A percentile compares a stretch with the other conserved stretches of the same genome.
Evolutionary conservation across 129 eudicot genomes (phyloP).

Genomic region (Pulicaria dysenterica): DNA sequence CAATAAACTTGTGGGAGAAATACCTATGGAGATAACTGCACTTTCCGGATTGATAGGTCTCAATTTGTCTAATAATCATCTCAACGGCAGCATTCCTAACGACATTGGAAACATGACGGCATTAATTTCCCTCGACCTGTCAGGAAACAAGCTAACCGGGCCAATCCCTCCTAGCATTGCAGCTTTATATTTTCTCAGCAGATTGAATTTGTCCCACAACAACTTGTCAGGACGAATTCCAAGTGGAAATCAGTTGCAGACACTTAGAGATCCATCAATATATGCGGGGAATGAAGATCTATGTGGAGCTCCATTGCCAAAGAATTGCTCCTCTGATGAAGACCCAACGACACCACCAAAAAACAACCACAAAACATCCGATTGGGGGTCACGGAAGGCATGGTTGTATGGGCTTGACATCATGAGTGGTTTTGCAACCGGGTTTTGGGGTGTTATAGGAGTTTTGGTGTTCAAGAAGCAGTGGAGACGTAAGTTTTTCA

Average conservation of each 20-base stretch:
- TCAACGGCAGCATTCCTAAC: neutral
- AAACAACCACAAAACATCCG: neutral
- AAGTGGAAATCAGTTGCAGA: neutral
- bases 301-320: neutral
- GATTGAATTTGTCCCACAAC: neutral
- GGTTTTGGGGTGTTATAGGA: conserved; percentile 1
- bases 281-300: neutral
- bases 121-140: neutral
- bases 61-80: neutral
- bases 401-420: neutral
- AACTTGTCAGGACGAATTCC: neutral
- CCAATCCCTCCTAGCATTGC: neutral
- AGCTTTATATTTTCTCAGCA: neutral
- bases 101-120: neutral
- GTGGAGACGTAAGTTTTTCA: neutral
- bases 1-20: neutral
- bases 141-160: neutral
- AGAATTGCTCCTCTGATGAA: neutral
- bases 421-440: neutral
- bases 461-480: neutral
- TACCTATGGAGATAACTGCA: neutral
- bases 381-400: neutral
- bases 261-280: neutral
- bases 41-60: neutral
- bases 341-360: neutral